phyloP scores from a whole-genome alignment of 441 rosid species.

The Euphorbia corollata region DNA sequence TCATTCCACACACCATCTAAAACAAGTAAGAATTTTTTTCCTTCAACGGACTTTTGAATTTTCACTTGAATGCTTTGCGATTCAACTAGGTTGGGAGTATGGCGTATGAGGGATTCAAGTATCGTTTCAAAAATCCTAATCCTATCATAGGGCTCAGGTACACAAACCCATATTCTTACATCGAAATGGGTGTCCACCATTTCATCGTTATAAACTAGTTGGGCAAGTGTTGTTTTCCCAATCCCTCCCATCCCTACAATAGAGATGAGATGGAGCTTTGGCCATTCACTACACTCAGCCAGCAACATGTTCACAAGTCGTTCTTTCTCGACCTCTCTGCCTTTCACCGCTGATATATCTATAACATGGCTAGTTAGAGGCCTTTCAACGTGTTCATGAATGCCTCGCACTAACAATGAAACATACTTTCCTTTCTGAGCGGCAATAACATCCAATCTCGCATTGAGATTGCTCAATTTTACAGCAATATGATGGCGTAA shows the following conservation, averaged over 20 bases:
- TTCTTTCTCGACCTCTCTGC: neutral
- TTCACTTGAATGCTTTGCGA: neutral
- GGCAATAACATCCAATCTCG: neutral
- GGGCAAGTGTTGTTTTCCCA: neutral
- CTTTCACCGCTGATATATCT: neutral
- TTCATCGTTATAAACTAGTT: neutral
- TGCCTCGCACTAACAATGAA: neutral
- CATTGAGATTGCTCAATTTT: neutral
- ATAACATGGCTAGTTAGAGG: neutral
- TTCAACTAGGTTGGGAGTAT: neutral
- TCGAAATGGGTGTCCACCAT: neutral
- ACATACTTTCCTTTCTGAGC: neutral
- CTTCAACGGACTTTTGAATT: neutral
- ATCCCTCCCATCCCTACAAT: neutral
- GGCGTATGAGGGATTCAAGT: neutral
- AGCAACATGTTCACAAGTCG: neutral
- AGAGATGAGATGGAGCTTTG: neutral
- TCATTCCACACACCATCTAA: conserved; percentile 2
- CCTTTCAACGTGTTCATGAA: neutral
- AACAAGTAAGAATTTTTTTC: neutral
- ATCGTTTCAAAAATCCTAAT: neutral
- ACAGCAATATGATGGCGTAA: neutral
- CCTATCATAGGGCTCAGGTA: neutral
- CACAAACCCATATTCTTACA: neutral
- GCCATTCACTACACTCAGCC: neutral